phyloP scores from a whole-genome alignment of 352 stramenopile genomes.

The Globisporangium uncinulatum region DNA sequence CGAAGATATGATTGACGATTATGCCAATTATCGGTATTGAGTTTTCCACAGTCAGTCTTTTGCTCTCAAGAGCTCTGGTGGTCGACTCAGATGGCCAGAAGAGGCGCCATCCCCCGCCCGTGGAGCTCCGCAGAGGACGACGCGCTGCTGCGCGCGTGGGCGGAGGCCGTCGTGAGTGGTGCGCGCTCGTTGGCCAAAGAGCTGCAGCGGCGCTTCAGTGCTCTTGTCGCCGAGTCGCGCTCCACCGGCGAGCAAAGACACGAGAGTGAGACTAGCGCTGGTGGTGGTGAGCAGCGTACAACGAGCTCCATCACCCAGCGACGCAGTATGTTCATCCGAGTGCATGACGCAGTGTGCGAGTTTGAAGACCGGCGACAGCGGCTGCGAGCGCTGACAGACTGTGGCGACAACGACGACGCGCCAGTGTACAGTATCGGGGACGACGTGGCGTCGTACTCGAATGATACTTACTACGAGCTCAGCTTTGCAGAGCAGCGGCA shows the following conservation, averaged over 20 bases:
- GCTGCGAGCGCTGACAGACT: neutral
- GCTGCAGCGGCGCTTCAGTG: neutral
- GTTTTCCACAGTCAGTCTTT: too few relatives aligned
- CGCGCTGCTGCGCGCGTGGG: conserved; percentile 8
- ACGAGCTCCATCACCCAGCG: neutral
- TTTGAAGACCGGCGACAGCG: neutral
- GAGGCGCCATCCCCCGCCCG: neutral
- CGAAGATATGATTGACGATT: too few relatives aligned
- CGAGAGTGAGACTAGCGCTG: neutral
- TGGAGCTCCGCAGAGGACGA: conserved; percentile 4
- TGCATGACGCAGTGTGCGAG: conserved; percentile 2
- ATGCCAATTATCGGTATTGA: too few relatives aligned
- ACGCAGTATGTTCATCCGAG: conserved; percentile 2
- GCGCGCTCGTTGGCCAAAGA: neutral
- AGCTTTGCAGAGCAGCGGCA: neutral
- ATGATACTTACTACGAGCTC: conserved; percentile 1
- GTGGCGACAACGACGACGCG: neutral
- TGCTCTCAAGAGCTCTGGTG: too few relatives aligned
- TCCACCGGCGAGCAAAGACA: neutral
- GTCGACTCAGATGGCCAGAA: too few relatives aligned
- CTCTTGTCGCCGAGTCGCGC: too few relatives aligned
- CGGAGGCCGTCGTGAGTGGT: neutral
- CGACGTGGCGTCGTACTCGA: conserved; percentile 1
- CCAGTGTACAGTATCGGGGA: neutral
- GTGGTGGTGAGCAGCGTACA: neutral